Evolutionary conservation across 2,329 filamentous ascomycete species (phyloP).

Genomic region (Fusarium sp.): DNA sequence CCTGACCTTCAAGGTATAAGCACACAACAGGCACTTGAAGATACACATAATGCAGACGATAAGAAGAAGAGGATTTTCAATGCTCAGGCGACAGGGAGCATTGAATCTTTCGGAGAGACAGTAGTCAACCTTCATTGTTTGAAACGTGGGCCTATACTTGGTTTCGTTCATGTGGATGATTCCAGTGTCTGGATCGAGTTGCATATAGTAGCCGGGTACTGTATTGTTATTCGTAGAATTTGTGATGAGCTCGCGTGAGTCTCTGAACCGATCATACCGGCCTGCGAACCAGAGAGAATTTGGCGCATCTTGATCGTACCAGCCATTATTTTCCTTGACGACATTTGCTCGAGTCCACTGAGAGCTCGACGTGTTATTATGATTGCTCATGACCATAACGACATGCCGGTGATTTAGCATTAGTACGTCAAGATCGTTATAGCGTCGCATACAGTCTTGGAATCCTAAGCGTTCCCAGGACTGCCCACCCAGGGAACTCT

Average conservation of each 20-base stretch:
- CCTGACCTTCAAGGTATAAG: background rate
- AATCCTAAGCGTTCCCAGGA: background rate
- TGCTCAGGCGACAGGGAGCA: background rate
- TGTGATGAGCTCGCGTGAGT: background rate
- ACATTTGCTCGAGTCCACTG: background rate
- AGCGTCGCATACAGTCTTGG: background rate
- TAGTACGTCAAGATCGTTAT: background rate
- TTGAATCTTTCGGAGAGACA: background rate
- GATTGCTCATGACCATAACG: background rate
- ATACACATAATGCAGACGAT: background rate
- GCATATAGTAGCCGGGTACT: background rate
- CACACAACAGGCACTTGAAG: background rate
- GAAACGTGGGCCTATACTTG: background rate
- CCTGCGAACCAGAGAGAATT: background rate
- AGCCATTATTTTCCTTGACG: background rate
- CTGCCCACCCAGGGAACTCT: background rate
- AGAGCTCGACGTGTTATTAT: background rate
- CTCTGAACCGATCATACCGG: fast-evolving
- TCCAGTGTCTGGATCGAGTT: background rate
- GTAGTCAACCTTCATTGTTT: background rate
- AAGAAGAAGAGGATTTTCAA: background rate
- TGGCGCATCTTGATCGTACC: background rate
- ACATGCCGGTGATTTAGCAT: background rate
- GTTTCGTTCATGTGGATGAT: background rate
- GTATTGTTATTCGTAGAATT: background rate